Percentiles rank a stretch among this genome's conserved stretches.
phyloP scores from a whole-genome alignment of 148 eudicot species.

The Rhododendron ovatum region DNA sequence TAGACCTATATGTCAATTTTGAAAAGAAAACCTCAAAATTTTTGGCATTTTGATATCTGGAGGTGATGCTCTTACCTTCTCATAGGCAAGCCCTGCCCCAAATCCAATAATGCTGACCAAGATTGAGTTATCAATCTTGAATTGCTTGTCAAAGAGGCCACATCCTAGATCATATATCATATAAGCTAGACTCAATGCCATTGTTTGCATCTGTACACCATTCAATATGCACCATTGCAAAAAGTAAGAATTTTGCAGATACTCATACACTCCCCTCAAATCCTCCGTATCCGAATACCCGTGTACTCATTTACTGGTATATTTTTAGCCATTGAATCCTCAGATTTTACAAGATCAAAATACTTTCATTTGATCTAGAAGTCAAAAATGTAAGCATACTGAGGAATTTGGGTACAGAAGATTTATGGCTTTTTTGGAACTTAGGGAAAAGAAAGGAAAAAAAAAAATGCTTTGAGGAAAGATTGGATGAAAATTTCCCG shows the following conservation, averaged over 20 bases:
- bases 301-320: background rate
- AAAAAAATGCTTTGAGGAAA: no score
- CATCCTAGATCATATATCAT: constrained; percentile 70
- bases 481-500: no score
- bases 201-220: constrained; percentile 53
- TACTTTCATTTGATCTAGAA: background rate
- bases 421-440: no score
- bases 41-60: no score
- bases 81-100: constrained; percentile 66
- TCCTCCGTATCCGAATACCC: background rate
- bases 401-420: background rate
- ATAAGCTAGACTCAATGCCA: constrained; percentile 62
- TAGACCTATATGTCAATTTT: no score
- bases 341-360: background rate
- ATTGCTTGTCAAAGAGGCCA: constrained; percentile 47
- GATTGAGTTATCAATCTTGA: constrained; percentile 61
- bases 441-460: no score
- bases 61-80: constrained; percentile 43
- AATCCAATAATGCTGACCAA: constrained; percentile 80
- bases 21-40: no score
- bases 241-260: no score
- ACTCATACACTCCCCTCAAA: background rate
- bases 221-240: background rate
- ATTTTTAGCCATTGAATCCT: background rate
- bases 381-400: background rate